A percentile compares a stretch with the other conserved stretches of the same genome.
phyloP scores from a whole-genome alignment of 1,284 basidiomycete genomes.

The Schizophyllum amplum region DNA sequence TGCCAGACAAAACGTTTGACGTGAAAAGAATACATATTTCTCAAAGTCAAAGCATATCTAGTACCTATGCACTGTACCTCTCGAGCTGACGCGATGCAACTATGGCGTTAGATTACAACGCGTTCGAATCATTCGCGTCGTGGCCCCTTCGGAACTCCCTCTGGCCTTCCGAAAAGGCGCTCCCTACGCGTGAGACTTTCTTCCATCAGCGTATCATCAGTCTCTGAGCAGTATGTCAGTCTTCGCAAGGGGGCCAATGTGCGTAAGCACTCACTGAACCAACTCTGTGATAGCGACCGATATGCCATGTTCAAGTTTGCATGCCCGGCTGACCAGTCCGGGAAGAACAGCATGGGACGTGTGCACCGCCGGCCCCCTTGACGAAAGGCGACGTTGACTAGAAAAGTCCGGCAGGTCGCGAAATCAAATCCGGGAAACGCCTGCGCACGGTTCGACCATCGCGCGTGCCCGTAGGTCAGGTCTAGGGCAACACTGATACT shows the following conservation, averaged over 20 bases:
- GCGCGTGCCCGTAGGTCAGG: background rate
- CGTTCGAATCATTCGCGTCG: too few species aligned
- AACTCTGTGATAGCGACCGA: background rate
- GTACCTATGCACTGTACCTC: too few species aligned
- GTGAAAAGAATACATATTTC: too few species aligned
- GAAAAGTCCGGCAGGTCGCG: background rate
- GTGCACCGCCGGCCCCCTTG: background rate
- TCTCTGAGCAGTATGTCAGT: too few species aligned
- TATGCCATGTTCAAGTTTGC: background rate
- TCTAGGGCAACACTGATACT: background rate
- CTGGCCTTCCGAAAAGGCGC: too few species aligned
- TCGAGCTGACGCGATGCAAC: too few species aligned
- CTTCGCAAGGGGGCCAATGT: too few species aligned
- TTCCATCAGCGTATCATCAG: background rate
- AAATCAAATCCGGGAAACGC: background rate
- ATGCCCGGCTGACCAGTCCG: background rate
- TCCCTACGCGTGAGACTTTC: background rate
- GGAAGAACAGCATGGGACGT: background rate
- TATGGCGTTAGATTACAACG: too few species aligned
- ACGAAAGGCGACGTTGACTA: background rate
- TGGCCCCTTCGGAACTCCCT: too few species aligned
- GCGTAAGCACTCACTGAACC: background rate
- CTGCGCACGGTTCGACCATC: background rate
- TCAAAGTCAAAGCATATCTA: too few species aligned
- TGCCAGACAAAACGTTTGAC: too few species aligned